Conservation (phyloP, 768 basidiomycete genomes). For the Coprinopsis sp. region DNA sequence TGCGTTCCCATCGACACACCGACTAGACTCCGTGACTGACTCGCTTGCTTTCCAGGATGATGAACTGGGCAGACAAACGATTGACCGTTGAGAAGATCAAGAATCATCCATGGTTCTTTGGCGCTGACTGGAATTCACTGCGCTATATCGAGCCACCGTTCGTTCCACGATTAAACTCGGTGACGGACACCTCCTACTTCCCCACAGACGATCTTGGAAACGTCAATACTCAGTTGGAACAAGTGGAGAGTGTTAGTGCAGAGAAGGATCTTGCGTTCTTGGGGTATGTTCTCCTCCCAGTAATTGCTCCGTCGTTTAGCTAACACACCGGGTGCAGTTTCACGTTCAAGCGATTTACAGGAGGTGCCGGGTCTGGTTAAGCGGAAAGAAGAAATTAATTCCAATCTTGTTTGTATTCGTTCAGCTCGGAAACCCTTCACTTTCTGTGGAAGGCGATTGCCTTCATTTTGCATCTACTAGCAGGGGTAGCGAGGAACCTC, state of each 20-base stretch:
- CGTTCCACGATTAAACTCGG: slow-evolving; percentile 86
- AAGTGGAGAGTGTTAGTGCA: slow-evolving; percentile 56
- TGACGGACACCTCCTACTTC: slow-evolving; percentile 95
- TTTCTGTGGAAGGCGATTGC: not conserved
- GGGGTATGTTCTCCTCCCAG: slow-evolving; percentile 36
- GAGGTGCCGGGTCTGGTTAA: slow-evolving; percentile 30
- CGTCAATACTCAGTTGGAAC: slow-evolving; percentile 54
- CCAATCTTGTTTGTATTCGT: slow-evolving; percentile 8
- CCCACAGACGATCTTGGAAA: slow-evolving; percentile 88
- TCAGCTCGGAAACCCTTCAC: slow-evolving; percentile 5
- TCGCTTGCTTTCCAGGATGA: slow-evolving; percentile 51
- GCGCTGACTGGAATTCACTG: slow-evolving; percentile 90
- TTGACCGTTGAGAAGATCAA: slow-evolving; percentile 85
- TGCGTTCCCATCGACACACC: slow-evolving; percentile 28
- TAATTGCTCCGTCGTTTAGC: slow-evolving; percentile 8
- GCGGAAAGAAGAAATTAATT: not conserved
- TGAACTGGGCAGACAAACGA: slow-evolving; percentile 76
- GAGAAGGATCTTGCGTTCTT: slow-evolving; percentile 69
- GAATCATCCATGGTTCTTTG: slow-evolving; percentile 88
- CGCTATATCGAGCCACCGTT: slow-evolving; percentile 95
- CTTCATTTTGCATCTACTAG: too few species aligned
- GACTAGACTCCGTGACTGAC: not conserved
- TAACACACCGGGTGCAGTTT: slow-evolving; percentile 42
- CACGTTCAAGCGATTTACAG: slow-evolving; percentile 75
- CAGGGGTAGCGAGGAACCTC: too few species aligned